Evolutionary conservation across 2,329 filamentous ascomycete species (phyloP), one percentile per base, ranked within the genome.

Genomic region (Plectosphaerella sp.): DNA sequence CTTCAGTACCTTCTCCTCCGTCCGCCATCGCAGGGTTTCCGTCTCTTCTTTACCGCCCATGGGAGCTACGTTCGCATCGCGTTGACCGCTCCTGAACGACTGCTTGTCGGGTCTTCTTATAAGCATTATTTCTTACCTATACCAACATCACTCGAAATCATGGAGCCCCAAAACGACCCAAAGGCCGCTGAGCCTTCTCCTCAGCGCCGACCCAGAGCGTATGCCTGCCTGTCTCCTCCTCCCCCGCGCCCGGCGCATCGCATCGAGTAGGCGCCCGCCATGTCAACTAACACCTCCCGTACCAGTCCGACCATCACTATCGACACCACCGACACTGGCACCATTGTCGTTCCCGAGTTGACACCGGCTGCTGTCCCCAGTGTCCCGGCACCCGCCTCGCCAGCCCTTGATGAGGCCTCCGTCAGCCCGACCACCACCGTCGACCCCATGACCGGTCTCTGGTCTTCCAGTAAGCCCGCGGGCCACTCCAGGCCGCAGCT

Each of bases 301-400:
- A 2, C 20, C 54, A 80, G 77, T 42, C 78, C 77, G 36, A 79
- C 77, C 50, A 80, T 80, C 54, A 81, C 75, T 49, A 80, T 81
- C 50, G 76, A 80, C 57, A 79, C 77, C 12, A 73, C 77, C 9
- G 74, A 70, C 42, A 49, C 50, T 53, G 66, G 41, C 18, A 20
- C 37, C 37, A n/a, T 39, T n/a, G 15, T 16, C 15, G 37, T 16
- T 39, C 16, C 16, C 15, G 37, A 39, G 15, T 39, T 12, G 37
- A 41, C 37, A 41, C 37, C 37, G 4, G 15, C 16, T 4, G 15
- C 37, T 11, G 14, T n/a, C 15, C 37, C 16, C 15, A 7, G 9
- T 14, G 14, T n/a, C 15, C 37, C 37, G 7, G 37, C 37, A 15
- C 14, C 14, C 10, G 37, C 16, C 37, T 18, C 41, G 18, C 10